phyloP scores from a whole-genome alignment of 2,329 filamentous ascomycete species.

The Trichoderma koningii region DNA sequence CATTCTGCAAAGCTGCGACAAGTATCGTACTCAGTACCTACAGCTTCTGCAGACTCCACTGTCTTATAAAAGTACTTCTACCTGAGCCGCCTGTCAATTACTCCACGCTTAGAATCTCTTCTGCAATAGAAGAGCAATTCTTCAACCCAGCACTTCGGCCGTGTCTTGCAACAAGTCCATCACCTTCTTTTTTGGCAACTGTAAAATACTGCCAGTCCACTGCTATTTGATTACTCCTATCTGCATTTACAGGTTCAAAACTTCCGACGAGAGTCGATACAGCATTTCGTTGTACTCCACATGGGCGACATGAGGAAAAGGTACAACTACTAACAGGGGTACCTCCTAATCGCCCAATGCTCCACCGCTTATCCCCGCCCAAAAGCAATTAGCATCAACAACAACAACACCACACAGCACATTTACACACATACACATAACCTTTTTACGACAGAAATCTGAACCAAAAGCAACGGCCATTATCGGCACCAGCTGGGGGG shows the following conservation, averaged over 20 bases:
- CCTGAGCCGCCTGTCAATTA: neutral
- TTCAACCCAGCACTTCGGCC: neutral
- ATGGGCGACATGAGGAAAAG: neutral
- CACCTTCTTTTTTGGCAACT: no score
- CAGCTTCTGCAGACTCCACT: neutral
- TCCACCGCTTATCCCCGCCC: conserved; percentile 18
- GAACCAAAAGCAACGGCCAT: neutral
- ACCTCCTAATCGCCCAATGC: conserved; percentile 11
- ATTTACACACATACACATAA: conserved; percentile 1
- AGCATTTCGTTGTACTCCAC: neutral
- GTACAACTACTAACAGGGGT: neutral
- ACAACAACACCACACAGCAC: conserved; percentile 17
- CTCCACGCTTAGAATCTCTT: no score
- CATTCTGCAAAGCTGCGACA: neutral
- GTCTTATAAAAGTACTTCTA: neutral
- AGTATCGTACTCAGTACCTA: neutral
- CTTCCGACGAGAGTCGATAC: no score
- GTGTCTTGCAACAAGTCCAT: conserved; percentile 2
- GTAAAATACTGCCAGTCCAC: no score
- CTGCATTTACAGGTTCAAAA: no score
- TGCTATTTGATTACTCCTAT: no score
- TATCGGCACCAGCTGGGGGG: conserved; percentile 8
- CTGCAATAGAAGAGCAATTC: no score
- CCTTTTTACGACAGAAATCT: no score
- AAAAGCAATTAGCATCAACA: conserved; percentile 16